Evolutionary conservation across 2,329 filamentous ascomycete genomes (phyloP).

Genomic region (Laburnicola sp.): DNA sequence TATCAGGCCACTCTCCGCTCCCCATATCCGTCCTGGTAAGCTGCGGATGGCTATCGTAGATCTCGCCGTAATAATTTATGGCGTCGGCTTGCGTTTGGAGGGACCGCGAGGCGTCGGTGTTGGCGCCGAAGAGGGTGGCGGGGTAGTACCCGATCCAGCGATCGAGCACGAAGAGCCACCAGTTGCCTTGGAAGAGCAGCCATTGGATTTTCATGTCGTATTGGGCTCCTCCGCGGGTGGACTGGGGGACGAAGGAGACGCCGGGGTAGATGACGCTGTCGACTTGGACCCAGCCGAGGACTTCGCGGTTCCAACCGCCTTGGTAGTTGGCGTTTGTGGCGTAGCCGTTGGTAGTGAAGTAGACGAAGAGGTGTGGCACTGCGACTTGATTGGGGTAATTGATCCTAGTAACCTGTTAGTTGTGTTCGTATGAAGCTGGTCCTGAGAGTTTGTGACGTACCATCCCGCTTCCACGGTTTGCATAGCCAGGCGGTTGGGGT

Average conservation of each 20-base stretch:
- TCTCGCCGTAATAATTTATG: constrained; percentile 22
- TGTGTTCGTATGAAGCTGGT: neutral
- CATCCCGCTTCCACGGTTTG: constrained; percentile 22
- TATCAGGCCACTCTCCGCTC: constrained; percentile 15
- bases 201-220: constrained; percentile 20
- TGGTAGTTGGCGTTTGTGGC: constrained; percentile 16
- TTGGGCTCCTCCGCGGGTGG: constrained; percentile 16
- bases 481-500: constrained; percentile 3
- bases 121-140: constrained; percentile 15
- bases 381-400: constrained; percentile 20
- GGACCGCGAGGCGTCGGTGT: constrained; percentile 11
- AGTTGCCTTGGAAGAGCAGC: constrained; percentile 18
- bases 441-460: neutral
- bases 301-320: constrained; percentile 23
- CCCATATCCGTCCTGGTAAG: constrained; percentile 22
- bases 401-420: constrained; percentile 11
- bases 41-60: constrained; percentile 16
- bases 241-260: constrained; percentile 13
- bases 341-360: constrained; percentile 23
- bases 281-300: constrained; percentile 19
- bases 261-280: constrained; percentile 19
- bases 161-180: constrained; percentile 22
- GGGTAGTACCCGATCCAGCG: constrained; percentile 23
- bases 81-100: constrained; percentile 8
- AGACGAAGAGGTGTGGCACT: constrained; percentile 20